Evolutionary conservation across 768 basidiomycete species (phyloP).

Genomic region (Phaffia tasmanica): DNA sequence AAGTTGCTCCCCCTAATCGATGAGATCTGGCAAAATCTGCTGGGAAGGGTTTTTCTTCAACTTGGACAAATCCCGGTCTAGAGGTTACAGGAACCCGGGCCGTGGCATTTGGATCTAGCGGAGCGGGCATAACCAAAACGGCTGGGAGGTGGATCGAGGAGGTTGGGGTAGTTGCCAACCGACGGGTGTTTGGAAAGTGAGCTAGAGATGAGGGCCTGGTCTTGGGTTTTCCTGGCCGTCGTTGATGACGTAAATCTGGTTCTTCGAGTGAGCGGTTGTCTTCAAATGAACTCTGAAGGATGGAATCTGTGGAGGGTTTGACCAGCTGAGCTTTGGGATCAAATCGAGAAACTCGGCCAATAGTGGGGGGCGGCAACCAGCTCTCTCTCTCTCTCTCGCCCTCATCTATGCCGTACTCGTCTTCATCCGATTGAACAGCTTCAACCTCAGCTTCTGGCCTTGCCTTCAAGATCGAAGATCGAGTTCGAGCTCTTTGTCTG

Average conservation of each 20-base stretch:
- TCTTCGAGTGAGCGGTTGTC: not conserved
- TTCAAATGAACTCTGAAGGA: not conserved
- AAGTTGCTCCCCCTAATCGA: conserved; percentile 7
- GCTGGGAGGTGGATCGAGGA: conserved; percentile 25
- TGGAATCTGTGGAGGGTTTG: not conserved
- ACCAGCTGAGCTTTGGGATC: conserved; percentile 21
- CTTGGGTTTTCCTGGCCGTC: not conserved
- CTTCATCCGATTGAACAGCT: not conserved
- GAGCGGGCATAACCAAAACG: conserved; percentile 23
- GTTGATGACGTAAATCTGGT: not conserved
- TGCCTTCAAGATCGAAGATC: too few relatives aligned
- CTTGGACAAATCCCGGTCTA: conserved; percentile 11
- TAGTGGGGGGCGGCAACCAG: conserved; percentile 19
- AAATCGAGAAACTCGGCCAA: conserved; percentile 17
- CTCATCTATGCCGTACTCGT: conserved; percentile 3
- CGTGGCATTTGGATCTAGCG: conserved; percentile 12
- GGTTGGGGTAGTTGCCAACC: conserved; percentile 15
- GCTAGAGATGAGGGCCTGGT: conserved; percentile 18
- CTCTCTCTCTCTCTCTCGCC: conserved; percentile 9
- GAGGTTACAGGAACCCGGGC: too few relatives aligned
- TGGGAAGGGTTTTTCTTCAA: conserved; percentile 16
- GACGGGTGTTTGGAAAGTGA: conserved; percentile 17
- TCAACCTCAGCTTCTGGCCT: too few relatives aligned
- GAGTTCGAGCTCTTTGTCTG: too few relatives aligned
- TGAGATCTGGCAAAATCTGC: conserved; percentile 4